phyloP scores from a whole-genome alignment of 352 stramenopile genomes.

The Pythium insidiosum region DNA sequence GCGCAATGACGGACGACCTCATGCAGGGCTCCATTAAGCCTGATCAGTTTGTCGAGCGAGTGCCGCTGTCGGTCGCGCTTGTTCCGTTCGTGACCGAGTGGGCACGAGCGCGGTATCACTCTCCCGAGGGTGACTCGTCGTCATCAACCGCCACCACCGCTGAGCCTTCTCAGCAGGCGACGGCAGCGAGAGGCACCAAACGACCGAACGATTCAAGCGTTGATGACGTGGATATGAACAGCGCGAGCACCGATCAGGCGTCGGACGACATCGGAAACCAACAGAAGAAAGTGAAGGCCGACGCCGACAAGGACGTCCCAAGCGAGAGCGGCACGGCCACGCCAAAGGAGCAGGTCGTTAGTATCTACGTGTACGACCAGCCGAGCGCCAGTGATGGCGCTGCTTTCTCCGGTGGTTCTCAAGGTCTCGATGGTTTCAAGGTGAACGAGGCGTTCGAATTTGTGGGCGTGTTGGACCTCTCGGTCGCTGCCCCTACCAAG shows the following conservation, averaged over 20 bases:
- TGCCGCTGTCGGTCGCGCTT: conserved; percentile 51
- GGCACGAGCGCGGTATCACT: conserved; percentile 26
- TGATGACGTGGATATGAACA: neutral
- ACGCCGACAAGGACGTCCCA: neutral
- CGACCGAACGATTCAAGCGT: conserved; percentile 26
- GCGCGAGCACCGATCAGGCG: neutral
- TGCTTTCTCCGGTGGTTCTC: too few relatives aligned
- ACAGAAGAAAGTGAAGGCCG: conserved; percentile 33
- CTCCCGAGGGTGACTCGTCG: neutral
- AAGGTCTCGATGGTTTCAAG: conserved; percentile 54
- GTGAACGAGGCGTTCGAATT: conserved; percentile 85
- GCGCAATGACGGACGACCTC: neutral
- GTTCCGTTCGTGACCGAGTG: conserved; percentile 53
- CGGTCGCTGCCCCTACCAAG: conserved; percentile 22
- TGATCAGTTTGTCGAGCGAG: conserved; percentile 44
- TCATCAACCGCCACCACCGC: neutral
- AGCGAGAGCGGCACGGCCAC: neutral
- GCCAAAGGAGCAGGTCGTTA: conserved; percentile 33
- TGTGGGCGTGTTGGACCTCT: conserved; percentile 59
- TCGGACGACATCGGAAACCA: neutral
- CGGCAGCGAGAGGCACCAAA: conserved; percentile 28
- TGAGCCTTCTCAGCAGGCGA: neutral
- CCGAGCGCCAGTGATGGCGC: too few relatives aligned
- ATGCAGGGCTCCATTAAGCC: neutral
- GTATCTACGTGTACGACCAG: conserved; percentile 72